phyloP scores from a whole-genome alignment of 495 filamentous ascomycete species.

The Tuber melanosporum region DNA sequence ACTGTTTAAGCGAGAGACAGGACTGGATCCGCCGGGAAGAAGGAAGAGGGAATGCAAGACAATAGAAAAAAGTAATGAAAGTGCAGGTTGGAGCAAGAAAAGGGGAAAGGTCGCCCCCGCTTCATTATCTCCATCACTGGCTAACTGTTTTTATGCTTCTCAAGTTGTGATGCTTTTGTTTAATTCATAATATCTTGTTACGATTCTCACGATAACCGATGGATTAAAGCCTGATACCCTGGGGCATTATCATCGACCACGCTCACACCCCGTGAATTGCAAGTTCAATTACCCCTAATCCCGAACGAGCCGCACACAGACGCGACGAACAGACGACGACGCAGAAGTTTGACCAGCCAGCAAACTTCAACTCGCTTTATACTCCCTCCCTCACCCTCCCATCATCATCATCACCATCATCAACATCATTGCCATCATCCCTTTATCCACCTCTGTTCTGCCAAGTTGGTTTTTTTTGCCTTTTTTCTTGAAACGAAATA shows the following conservation, averaged over 20 bases:
- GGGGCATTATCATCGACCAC: not conserved
- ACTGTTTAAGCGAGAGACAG: not conserved
- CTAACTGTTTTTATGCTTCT: not conserved
- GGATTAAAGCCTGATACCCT: not conserved
- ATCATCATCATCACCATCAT: not conserved
- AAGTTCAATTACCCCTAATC: not conserved
- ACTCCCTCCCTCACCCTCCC: not conserved
- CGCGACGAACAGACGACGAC: not conserved
- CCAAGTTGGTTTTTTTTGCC: not conserved
- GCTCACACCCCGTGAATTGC: not conserved
- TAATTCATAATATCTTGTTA: not conserved
- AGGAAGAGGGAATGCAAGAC: not conserved
- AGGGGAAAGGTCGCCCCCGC: not conserved
- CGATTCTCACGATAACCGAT: not conserved
- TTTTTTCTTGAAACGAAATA: not conserved
- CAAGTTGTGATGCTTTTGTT: not conserved
- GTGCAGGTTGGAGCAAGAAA: not conserved
- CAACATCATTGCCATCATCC: not conserved
- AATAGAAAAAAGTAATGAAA: slow-evolving; percentile 2
- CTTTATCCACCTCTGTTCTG: not conserved
- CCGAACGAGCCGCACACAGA: not conserved
- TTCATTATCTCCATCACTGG: not conserved
- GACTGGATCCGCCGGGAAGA: not conserved
- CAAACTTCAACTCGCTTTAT: slow-evolving; percentile 2
- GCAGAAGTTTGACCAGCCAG: not conserved